These are phyloP conservation scores for Talaromyces thailandensis DNA, from an alignment of 495 filamentous ascomycete species.

Conservation along the genomic window DNA sequence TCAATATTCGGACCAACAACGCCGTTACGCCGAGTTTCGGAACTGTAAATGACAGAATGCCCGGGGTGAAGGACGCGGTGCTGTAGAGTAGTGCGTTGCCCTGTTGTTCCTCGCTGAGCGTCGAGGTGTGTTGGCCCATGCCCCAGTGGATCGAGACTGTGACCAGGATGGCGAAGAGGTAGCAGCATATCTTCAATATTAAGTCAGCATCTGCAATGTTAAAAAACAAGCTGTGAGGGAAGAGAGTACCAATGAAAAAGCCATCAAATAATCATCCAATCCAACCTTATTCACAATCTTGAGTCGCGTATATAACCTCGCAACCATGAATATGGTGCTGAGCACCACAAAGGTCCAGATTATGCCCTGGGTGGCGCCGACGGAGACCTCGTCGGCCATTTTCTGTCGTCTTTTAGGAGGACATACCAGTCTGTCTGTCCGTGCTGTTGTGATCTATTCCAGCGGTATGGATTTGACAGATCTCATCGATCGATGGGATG, in stretches of 20 bases:
- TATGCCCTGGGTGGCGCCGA: neutral
- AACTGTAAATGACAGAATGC: constrained; percentile 29
- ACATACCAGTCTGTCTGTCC: neutral
- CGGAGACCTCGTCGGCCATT: constrained; percentile 1
- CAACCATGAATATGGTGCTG: neutral
- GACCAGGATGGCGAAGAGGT: constrained; percentile 3
- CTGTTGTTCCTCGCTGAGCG: neutral
- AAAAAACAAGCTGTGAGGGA: neutral
- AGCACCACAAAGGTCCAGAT: constrained; percentile 1
- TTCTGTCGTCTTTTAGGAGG: neutral
- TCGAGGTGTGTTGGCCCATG: neutral
- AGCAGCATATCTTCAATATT: constrained; percentile 1
- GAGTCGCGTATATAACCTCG: constrained; percentile 3
- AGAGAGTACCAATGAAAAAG: neutral
- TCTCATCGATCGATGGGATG: neutral
- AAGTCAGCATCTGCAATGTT: no score
- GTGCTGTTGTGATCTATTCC: neutral
- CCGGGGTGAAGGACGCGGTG: constrained; percentile 9
- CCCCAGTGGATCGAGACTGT: neutral
- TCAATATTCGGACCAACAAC: constrained; percentile 28
- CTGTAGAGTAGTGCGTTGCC: constrained; percentile 1
- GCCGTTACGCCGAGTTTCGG: constrained; percentile 34
- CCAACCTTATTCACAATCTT: constrained; percentile 1
- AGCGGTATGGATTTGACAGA: neutral
- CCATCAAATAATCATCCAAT: constrained; percentile 6